Evolutionary conservation across 2,329 filamentous ascomycete genomes (phyloP).

Genomic region (Blastomyces emzantsi): DNA sequence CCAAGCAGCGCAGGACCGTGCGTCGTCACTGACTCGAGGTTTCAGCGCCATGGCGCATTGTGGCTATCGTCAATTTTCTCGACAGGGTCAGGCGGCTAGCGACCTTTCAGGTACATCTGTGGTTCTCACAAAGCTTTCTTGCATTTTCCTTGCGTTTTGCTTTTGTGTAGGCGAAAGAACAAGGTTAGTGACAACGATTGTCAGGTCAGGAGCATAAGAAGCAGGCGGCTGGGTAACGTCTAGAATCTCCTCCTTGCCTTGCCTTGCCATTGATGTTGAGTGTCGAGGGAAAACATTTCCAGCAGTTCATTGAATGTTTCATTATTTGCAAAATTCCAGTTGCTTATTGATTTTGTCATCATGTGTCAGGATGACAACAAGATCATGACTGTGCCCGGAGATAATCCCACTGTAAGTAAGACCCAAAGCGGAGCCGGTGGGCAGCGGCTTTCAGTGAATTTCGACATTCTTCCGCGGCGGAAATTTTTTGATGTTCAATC

Average conservation of each 20-base stretch:
- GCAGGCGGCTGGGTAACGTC: background rate
- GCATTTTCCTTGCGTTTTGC: no score
- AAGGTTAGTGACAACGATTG: background rate
- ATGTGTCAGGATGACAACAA: background rate
- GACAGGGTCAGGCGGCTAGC: background rate
- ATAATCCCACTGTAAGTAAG: background rate
- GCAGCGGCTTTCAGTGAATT: background rate
- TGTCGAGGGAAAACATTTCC: background rate
- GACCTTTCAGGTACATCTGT: background rate
- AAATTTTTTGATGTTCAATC: background rate
- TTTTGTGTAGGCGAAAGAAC: background rate
- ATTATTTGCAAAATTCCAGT: background rate
- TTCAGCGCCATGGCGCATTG: background rate
- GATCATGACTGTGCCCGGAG: background rate
- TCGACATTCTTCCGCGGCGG: background rate
- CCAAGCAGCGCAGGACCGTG: background rate
- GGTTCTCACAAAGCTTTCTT: no score
- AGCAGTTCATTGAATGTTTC: background rate
- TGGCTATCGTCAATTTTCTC: background rate
- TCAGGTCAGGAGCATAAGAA: background rate
- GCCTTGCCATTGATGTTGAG: no score
- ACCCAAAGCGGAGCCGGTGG: background rate
- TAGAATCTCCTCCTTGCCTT: background rate
- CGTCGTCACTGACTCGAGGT: background rate
- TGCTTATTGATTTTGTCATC: background rate